Evolutionary conservation across 202 grass and related monocot genomes (phyloP), one percentile per base, ranked within the genome.

Genomic region (Digitaria exilis): DNA sequence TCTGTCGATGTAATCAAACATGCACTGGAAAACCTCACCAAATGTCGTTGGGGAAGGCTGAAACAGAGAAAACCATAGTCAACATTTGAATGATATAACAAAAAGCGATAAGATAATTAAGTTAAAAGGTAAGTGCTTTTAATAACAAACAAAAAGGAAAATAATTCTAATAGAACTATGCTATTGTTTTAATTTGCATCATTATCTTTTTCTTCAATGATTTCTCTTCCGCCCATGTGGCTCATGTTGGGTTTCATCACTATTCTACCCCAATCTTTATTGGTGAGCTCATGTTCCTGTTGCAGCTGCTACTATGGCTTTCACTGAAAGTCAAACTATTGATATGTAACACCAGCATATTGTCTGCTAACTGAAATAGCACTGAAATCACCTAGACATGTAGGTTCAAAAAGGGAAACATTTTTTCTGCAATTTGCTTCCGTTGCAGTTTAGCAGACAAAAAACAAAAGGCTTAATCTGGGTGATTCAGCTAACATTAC

Each of bases 1-100:
- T 73, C 91, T 88, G 67, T 99, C 96, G 24, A 99, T 99, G 78
- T 99, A 99, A 84, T 96, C 93, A 89, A 99, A 99, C 77, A 99
- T 94, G 81, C 96, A 96, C 81, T 94, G 87, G 77, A 98, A 98
- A 64, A 98, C 93, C 71, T 98, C 96, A 58, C 73, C 63, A 46
- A 98, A 98, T 80, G 96, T 96, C 68, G 91, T 96, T 28, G 96
- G 96, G 68, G 96, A 83, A 39, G 96, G 89, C 96, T 99, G 9
- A 26, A 85, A 39, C 22, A 87, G 8, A 71, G 39, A 60, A 81
- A 80, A 86, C 21, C 30, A 76, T 43, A 26, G 42, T 84, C 65
- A 77, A 45, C 65, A 26, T 7, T 78, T 22, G 51, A 62, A 43
- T 73, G 51, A 11, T 14, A 31, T 30, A 17, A 24, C 19, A 41